Base-by-base conservation (phyloP, 306 rosid species). In the Vigna trinervia region DNA sequence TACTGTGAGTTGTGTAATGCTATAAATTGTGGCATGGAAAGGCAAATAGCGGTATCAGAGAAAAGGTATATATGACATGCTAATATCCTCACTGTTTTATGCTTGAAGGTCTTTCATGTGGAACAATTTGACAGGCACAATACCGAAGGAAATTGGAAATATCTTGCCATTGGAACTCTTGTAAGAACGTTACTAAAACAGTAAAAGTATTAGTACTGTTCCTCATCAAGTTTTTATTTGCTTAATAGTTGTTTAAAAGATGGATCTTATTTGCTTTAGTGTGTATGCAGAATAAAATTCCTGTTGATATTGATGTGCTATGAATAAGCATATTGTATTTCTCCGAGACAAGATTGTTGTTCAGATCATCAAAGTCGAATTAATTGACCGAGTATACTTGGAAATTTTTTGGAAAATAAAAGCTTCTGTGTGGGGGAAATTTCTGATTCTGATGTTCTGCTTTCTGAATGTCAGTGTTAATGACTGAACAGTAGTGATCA, bases 111-210 rank as follows among this genome's bases (percentile, higher is more conserved):
- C 87, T 84, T 90, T 93, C 88, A 89, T 90, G 98, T 90, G 98
- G 98, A 93, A 93, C 84, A 77, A 83, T 45, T 75, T 93, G 78
- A 85, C 81, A 6, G 94, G 98, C 43, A 62, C 85, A 15, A 83
- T 93, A 74, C 98, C 98, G 0, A 86, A 84, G 90, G 96, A 90
- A 87, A 90, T 93, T 8, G 96, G 96, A 75, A 81, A 78, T 20
- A 79, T 93, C 34, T 8, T 50, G 54, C 56, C 89, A 36, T 79
- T 93, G 86, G 69, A 1, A 79, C 91, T 93, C 88, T 85, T 93
- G 98, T 93, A 85, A 88, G 97, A 85, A 67, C 56, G 36, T 83
- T 47, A 39, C 66, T 15, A 54, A 81, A 34, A 56, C 69, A 65
- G 43, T 36, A 76, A 65, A 52, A 62, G 8, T 69, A 76, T 69